Percentiles rank a stretch among this genome's conserved stretches.
These are phyloP conservation scores for Epichloe glyceriae DNA, from an alignment of 2,329 filamentous ascomycete species.

Conservation along the genomic window DNA sequence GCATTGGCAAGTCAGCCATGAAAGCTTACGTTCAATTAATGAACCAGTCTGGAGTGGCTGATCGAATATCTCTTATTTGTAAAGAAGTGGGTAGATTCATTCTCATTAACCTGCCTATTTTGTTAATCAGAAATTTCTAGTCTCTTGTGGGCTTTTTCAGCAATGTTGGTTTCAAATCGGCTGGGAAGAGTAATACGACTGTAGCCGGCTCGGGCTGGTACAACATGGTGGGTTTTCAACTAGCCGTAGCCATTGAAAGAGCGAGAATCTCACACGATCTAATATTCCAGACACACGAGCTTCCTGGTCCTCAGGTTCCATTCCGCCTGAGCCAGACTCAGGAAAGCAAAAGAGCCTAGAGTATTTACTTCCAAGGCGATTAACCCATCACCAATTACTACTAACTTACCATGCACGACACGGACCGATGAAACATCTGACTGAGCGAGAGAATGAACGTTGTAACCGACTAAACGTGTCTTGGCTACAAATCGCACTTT, in stretches of 20 bases:
- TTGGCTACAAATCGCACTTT: neutral
- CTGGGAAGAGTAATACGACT: constrained; percentile 53
- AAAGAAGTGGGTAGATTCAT: constrained; percentile 30
- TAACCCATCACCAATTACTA: neutral
- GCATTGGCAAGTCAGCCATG: constrained; percentile 61
- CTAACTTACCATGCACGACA: neutral
- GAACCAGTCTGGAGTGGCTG: constrained; percentile 53
- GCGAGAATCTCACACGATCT: neutral
- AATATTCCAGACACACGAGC: neutral
- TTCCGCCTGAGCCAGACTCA: neutral
- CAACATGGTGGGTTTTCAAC: constrained; percentile 51
- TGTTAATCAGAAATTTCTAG: constrained; percentile 19
- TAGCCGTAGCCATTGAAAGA: neutral
- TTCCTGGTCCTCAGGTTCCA: neutral
- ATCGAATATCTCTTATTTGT: constrained; percentile 64
- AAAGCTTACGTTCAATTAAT: constrained; percentile 43
- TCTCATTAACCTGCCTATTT: neutral
- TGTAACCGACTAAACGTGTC: neutral
- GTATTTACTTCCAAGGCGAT: neutral
- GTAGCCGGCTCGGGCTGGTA: constrained; percentile 74
- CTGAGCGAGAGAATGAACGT: neutral
- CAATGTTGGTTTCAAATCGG: constrained; percentile 57
- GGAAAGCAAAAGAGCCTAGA: neutral
- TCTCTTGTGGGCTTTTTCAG: constrained; percentile 63
- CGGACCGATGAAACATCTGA: neutral